Evolutionary conservation across 2,329 filamentous ascomycete species (phyloP), one percentile per base, ranked within the genome.

Genomic region (Rhinocladiella similis): DNA sequence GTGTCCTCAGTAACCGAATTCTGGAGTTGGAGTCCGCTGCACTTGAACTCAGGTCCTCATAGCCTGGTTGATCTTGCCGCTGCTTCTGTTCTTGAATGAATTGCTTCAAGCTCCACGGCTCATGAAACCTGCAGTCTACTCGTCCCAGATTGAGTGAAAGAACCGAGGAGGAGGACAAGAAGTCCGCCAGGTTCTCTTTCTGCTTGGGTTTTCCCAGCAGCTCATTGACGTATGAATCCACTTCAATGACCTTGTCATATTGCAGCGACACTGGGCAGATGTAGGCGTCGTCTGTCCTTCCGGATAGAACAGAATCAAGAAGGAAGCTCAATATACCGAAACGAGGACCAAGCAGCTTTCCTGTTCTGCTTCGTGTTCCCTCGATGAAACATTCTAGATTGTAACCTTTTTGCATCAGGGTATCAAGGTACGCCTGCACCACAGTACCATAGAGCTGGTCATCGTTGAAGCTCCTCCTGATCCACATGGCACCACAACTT

Each of bases 371-470:
- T 16, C 94, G 83, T 1, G 93, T 92, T 14, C 94, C 94, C 75
- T 99, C 94, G 57, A 99, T 95, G 67, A 99, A 99, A 72, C 94
- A 99, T 72, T 97, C 93, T 47, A 99, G 84, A 70, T 99, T 97
- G 73, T 88, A 96, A 0, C 94, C 94, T 62, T 90, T 87, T 68
- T 94, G 90, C 2, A 99, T 78, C 42, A 99, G 72, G 0, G 91
- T 95, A 70, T 99, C 94, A 65, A 99, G 91, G 68, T 99, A 99
- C 5, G 91, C 84, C 72, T 99, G 94, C 5, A 99, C 93, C n/a
- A 97, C 79, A 0, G 92, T 93, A 4, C 86, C 85, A 70, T 99
- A 99, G 1, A 99, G 76, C 35, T 89, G 84, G 70, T 99, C 94
- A 60, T 96, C 90, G 41, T 91, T 92, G 72, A 99, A 99, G 49